phyloP scores from a whole-genome alignment of 2,329 filamentous ascomycete genomes.

The Penicillium sp. region DNA sequence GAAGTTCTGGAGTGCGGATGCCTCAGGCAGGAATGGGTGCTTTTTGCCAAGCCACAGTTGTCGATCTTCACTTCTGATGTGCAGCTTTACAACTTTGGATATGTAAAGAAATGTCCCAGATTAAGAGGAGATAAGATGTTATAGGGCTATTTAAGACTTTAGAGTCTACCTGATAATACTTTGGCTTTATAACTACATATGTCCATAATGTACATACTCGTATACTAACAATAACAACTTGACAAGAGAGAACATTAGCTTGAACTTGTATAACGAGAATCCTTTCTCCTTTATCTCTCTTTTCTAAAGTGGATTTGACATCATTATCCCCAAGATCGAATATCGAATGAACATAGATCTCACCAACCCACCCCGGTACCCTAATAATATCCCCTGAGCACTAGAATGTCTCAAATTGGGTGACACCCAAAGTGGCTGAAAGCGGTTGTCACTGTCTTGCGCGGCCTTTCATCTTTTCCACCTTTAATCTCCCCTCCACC shows the following conservation, averaged over 20 bases:
- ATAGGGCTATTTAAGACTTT: background rate
- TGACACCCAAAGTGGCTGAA: slow-evolving; percentile 24
- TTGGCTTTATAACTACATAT: background rate
- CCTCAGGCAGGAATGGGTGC: slow-evolving; percentile 14
- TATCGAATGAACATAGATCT: background rate
- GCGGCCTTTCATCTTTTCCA: slow-evolving; percentile 16
- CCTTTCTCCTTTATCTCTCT: background rate
- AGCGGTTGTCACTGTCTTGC: slow-evolving; percentile 26
- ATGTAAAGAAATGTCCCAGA: background rate
- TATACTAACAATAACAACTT: background rate
- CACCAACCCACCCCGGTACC: background rate
- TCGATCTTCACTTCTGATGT: slow-evolving; percentile 10
- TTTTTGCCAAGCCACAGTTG: slow-evolving; percentile 10
- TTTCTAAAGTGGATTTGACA: background rate
- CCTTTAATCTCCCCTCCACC: slow-evolving; percentile 8
- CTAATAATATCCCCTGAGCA: slow-evolving; percentile 10
- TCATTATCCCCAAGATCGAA: background rate
- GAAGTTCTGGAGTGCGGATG: slow-evolving; percentile 22
- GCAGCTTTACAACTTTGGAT: background rate
- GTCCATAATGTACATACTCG: background rate
- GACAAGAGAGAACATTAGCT: background rate
- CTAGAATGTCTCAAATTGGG: slow-evolving; percentile 16
- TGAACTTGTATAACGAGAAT: background rate
- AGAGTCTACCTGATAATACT: background rate
- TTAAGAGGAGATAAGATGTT: too few species aligned